phyloP scores from a whole-genome alignment of 805 yeast genomes.

The Sungouiella blattae region DNA sequence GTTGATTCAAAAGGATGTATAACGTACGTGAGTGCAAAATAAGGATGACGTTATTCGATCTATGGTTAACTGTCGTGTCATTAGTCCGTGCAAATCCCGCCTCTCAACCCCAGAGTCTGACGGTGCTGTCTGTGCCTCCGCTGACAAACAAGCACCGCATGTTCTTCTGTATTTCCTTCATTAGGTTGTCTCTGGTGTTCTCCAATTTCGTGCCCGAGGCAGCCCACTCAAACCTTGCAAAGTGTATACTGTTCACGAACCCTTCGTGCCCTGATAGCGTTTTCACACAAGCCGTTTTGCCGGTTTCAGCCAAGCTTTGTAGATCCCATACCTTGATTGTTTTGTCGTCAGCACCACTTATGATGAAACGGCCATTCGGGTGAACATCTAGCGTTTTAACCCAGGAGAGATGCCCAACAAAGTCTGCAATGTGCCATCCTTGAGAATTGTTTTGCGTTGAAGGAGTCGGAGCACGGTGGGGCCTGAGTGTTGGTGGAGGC shows the following conservation, averaged over 20 bases:
- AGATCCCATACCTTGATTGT: slow-evolving; percentile 74
- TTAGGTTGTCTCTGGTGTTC: slow-evolving; percentile 16
- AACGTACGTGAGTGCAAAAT: too few species aligned
- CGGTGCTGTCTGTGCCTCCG: slow-evolving; percentile 58
- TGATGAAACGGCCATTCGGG: slow-evolving; percentile 68
- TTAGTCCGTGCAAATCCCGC: too few species aligned
- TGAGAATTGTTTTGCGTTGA: slow-evolving; percentile 49
- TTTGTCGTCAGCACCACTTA: slow-evolving; percentile 79
- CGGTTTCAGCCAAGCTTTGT: slow-evolving; percentile 37
- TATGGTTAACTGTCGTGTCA: too few species aligned
- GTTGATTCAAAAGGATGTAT: slow-evolving; percentile 41
- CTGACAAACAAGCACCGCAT: slow-evolving; percentile 64
- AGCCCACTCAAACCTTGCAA: slow-evolving; percentile 42
- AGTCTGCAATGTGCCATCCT: slow-evolving; percentile 54
- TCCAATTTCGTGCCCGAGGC: slow-evolving; percentile 5
- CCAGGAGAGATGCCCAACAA: slow-evolving; percentile 85
- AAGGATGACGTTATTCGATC: too few species aligned
- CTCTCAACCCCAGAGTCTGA: slow-evolving; percentile 51
- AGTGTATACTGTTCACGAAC: slow-evolving; percentile 61
- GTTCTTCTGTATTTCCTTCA: slow-evolving; percentile 35
- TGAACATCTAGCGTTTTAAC: slow-evolving; percentile 66
- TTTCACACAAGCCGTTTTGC: slow-evolving; percentile 42
- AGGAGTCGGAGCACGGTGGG: slow-evolving; percentile 56
- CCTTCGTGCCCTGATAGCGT: slow-evolving; percentile 67
- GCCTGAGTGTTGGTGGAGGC: slow-evolving; percentile 60